Conservation (phyloP, 2,329 filamentous ascomycete species). For the Cordyceps fumosorosea region DNA sequence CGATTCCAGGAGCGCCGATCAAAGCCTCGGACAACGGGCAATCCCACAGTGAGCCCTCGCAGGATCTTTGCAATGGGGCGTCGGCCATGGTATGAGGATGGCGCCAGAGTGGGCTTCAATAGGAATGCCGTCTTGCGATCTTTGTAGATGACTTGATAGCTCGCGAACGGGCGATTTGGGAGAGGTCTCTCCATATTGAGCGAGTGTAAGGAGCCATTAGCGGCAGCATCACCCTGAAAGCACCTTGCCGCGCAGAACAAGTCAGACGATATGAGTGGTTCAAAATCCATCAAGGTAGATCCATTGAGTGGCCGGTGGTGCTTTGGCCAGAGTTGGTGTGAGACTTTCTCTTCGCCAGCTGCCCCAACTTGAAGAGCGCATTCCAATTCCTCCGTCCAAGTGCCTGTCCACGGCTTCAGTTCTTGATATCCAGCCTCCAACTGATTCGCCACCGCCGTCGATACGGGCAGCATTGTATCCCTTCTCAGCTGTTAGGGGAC, state of each 20-base stretch:
- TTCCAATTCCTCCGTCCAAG: slow-evolving; percentile 84
- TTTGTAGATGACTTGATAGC: slow-evolving; percentile 81
- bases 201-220: slow-evolving; percentile 43
- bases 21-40: slow-evolving; percentile 86
- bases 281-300: slow-evolving; percentile 14
- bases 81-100: slow-evolving; percentile 78
- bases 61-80: slow-evolving; percentile 77
- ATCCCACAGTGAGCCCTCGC: slow-evolving; percentile 74
- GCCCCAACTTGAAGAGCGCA: slow-evolving; percentile 88
- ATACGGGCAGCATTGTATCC: slow-evolving; percentile 87
- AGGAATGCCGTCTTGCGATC: slow-evolving; percentile 72
- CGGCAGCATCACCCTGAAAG: slow-evolving; percentile 52
- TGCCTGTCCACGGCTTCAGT: slow-evolving; percentile 80
- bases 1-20: slow-evolving; percentile 70
- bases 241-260: slow-evolving; percentile 55
- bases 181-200: slow-evolving; percentile 27
- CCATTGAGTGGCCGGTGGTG: slow-evolving; percentile 25
- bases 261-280: slow-evolving; percentile 42
- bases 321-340: slow-evolving; percentile 74
- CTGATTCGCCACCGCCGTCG: slow-evolving; percentile 80
- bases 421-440: slow-evolving; percentile 87
- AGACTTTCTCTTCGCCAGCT: slow-evolving; percentile 83
- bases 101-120: slow-evolving; percentile 75
- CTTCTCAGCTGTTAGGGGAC: slow-evolving; percentile 25
- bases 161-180: slow-evolving; percentile 55